Evolutionary conservation across 2,329 filamentous ascomycete species (phyloP).

Genomic region (Cordyceps javanica): DNA sequence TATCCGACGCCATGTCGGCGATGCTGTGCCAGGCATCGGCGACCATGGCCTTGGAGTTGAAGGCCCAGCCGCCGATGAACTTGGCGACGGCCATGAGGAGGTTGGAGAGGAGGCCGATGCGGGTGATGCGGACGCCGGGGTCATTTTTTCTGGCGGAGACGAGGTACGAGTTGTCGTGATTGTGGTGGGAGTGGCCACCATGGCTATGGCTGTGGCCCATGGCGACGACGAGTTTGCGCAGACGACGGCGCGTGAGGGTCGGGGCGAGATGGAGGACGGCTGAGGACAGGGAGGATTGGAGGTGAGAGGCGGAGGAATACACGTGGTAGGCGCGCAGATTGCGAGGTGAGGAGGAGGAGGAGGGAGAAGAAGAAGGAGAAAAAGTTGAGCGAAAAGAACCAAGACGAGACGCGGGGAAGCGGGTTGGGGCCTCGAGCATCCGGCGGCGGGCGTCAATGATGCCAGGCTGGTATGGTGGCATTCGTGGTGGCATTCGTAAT

Average conservation of each 20-base stretch:
- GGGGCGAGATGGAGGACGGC: slow-evolving; percentile 17
- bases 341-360: not conserved
- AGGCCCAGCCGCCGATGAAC: slow-evolving; percentile 83
- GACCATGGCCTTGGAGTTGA: slow-evolving; percentile 89
- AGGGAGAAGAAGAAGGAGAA: not conserved
- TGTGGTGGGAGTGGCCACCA: slow-evolving; percentile 53
- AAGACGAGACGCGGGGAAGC: not conserved
- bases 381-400: not conserved
- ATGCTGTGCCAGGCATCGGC: slow-evolving; percentile 95
- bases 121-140: slow-evolving; percentile 58
- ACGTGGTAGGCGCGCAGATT: slow-evolving; percentile 5
- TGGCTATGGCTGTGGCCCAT: slow-evolving; percentile 29
- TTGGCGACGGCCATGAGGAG: slow-evolving; percentile 92
- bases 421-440: not conserved
- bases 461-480: not conserved
- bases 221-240: slow-evolving; percentile 12
- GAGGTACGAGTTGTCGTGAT: slow-evolving; percentile 87
- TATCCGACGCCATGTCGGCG: slow-evolving; percentile 89
- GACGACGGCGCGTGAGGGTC: slow-evolving; percentile 16
- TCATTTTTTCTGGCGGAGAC: slow-evolving; percentile 78
- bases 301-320: not conserved
- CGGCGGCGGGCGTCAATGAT: not conserved
- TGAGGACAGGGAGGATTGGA: slow-evolving; percentile 1
- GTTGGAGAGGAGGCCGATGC: slow-evolving; percentile 66
- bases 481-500: slow-evolving; percentile 3